Percentiles rank a stretch among this genome's conserved stretches.
These are phyloP conservation scores for Glycyrrhiza uralensis DNA, from an alignment of 306 rosid species.

Conservation along the genomic window DNA sequence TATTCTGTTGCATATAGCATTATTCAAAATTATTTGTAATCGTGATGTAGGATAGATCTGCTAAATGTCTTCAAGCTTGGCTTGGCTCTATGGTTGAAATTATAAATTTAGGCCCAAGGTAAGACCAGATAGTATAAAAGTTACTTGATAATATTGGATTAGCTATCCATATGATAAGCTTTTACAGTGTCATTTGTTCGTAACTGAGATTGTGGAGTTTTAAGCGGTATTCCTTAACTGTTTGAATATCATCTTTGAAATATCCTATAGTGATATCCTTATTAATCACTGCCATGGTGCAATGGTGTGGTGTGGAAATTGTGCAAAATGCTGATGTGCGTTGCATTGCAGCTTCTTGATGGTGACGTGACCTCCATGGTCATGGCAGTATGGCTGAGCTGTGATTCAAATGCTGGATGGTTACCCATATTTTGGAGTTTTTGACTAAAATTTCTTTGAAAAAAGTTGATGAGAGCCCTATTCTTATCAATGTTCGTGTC, in stretches of 20 bases:
- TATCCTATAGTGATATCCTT: not conserved
- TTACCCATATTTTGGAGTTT: not conserved
- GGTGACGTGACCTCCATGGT: too few species aligned
- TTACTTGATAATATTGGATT: too few species aligned
- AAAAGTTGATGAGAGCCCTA: not conserved
- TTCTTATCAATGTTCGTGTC: not conserved
- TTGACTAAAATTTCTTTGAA: not conserved
- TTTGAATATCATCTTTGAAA: too few species aligned
- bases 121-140: too few species aligned
- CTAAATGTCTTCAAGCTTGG: too few species aligned
- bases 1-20: not conserved
- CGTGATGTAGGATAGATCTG: not conserved
- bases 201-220: too few species aligned
- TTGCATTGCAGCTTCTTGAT: too few species aligned
- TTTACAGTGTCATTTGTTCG: too few species aligned
- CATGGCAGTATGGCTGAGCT: not conserved
- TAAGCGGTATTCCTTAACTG: too few species aligned
- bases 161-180: too few species aligned
- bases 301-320: not conserved
- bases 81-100: too few species aligned
- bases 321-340: not conserved
- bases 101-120: too few species aligned
- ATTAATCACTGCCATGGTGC: not conserved
- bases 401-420: not conserved
- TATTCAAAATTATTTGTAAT: not conserved